Base-by-base conservation (phyloP, 1,284 basidiomycete species). In the Gomphus bonarii region DNA sequence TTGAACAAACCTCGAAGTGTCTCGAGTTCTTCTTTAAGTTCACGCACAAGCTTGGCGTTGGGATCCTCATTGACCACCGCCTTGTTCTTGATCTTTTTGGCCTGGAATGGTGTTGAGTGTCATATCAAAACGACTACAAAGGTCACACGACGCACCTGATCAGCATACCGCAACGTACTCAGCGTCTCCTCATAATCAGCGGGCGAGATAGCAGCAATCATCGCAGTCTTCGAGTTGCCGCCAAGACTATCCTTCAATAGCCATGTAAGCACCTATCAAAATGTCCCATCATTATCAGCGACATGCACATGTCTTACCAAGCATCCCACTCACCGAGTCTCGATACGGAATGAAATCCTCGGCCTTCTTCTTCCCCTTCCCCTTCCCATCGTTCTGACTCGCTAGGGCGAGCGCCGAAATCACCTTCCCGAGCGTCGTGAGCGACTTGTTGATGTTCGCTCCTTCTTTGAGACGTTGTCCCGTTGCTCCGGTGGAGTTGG, bases 81-180 rank as follows among this genome's bases (percentile, higher is more conserved):
- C 76, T 98, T 97, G 72, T 98, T 99, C 84, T 95, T 97, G 76
- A 99, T 99, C 83, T 95, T 97, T 85, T 99, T 99, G 28, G 95
- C 95, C 68, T 80, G 67, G 18, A 58, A 42, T 20, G 50, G 63
- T 61, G 40, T 38, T 28, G 52, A 38, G 28, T 14, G 18, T n/a
- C 16, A 14, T 30, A 43, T 36, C 2, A 4, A 25, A 25, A 40
- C 5, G 14, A 20, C 35, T 16, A 22, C 36, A 30, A 61, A 44
- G 5, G 31, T 12, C 18, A 42, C 18, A 10, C 44, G 10, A 35
- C 44, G n/a, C 46, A 66, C 64, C 59, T 91, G 92, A 75, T 98
- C 95, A 62, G 95, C 97, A 71, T 99, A 99, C 3, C 95, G 85
- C 58, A 95, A 75, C 3, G 93, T 95, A 73, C 91, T 93, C 60